Conservation (phyloP, 495 filamentous ascomycete genomes). For the Neurospora sp. region DNA sequence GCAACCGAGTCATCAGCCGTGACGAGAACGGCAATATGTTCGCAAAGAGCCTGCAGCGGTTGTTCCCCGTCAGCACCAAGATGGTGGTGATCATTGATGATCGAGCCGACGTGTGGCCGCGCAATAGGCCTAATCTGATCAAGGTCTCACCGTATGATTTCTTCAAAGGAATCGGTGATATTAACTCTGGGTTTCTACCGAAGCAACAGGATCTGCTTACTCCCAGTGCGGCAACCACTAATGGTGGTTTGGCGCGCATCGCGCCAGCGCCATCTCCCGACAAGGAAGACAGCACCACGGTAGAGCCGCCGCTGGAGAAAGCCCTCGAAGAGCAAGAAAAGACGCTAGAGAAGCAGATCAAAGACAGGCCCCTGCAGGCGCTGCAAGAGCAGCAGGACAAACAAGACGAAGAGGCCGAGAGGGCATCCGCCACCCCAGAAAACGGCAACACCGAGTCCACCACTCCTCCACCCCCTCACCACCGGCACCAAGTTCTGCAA, state of each 20-base stretch:
- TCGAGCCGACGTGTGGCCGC: slow-evolving; percentile 93
- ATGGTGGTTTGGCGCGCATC: slow-evolving; percentile 2
- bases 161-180: slow-evolving; percentile 95
- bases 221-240: slow-evolving; percentile 14
- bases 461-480: slow-evolving; percentile 30
- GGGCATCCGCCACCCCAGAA: slow-evolving; percentile 32
- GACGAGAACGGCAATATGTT: slow-evolving; percentile 92
- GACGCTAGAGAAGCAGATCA: slow-evolving; percentile 76
- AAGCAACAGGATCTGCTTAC: slow-evolving; percentile 67
- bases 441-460: slow-evolving; percentile 17
- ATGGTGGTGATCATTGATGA: slow-evolving; percentile 99
- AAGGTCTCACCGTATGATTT: slow-evolving; percentile 95
- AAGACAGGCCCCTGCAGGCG: slow-evolving; percentile 74
- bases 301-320: slow-evolving; percentile 12
- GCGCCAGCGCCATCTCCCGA: slow-evolving; percentile 5
- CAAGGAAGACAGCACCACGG: slow-evolving; percentile 5
- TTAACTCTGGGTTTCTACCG: slow-evolving; percentile 95
- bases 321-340: slow-evolving; percentile 70
- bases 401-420: slow-evolving; percentile 59
- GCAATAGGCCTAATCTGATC: slow-evolving; percentile 85
- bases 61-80: slow-evolving; percentile 95
- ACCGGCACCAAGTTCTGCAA: slow-evolving; percentile 66
- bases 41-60: slow-evolving; percentile 76
- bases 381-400: slow-evolving; percentile 83
- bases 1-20: slow-evolving; percentile 86